Evolutionary conservation across 371 early-diverging fungal genomes (phyloP).

Genomic region (Sporodiniella umbellata): DNA sequence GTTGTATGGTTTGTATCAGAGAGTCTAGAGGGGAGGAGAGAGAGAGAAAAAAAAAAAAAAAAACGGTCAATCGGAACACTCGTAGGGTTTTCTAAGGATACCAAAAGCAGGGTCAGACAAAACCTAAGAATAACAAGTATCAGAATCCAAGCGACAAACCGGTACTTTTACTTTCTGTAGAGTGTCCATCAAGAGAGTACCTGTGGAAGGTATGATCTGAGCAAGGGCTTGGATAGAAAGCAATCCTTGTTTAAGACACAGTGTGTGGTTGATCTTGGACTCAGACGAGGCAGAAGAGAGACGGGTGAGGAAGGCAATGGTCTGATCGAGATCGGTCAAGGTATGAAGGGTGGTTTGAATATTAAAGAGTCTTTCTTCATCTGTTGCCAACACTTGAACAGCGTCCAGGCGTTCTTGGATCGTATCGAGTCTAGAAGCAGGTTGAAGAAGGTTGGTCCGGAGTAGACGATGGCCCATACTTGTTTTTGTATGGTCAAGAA

Average conservation of each 20-base stretch:
- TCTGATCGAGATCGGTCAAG: slow-evolving; percentile 27
- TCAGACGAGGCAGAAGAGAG: no score
- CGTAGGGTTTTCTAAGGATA: slow-evolving; percentile 6
- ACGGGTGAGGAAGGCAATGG: slow-evolving; percentile 21
- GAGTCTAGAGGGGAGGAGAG: no score
- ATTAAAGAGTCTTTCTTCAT: slow-evolving; percentile 40
- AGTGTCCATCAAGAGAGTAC: neutral
- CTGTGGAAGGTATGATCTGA: slow-evolving; percentile 13
- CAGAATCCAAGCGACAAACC: no score
- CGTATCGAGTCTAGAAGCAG: slow-evolving; percentile 36
- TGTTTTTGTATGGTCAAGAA: slow-evolving; percentile 61
- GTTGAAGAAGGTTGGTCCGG: slow-evolving; percentile 73
- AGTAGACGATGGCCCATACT: slow-evolving; percentile 75
- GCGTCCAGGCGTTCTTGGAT: slow-evolving; percentile 50
- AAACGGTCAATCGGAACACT: no score
- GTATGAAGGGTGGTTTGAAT: slow-evolving; percentile 22
- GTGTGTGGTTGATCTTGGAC: slow-evolving; percentile 69
- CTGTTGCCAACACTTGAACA: slow-evolving; percentile 40
- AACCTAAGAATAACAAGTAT: no score
- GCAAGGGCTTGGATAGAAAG: slow-evolving; percentile 36
- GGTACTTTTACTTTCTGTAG: slow-evolving; percentile 20
- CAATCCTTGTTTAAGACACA: slow-evolving; percentile 67
- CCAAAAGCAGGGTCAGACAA: slow-evolving; percentile 25
- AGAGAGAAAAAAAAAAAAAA: no score
- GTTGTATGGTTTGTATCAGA: no score